Percentiles rank a stretch among this genome's conserved stretches.
These are phyloP conservation scores for Kwoniella europaea DNA, from an alignment of 768 basidiomycete species.

Conservation along the genomic window DNA sequence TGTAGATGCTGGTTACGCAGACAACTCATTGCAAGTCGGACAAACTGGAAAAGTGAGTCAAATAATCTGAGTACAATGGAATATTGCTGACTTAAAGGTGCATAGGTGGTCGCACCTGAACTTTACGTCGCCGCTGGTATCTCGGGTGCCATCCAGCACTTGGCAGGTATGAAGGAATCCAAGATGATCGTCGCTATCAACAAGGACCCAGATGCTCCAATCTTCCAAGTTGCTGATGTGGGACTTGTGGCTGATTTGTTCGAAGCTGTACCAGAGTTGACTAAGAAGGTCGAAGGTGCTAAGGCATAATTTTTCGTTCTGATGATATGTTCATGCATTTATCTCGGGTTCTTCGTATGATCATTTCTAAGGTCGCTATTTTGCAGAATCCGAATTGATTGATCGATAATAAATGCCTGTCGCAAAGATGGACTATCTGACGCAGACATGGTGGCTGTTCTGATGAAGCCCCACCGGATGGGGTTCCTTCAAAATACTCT, in stretches of 20 bases:
- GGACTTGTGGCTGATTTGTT: constrained; percentile 94
- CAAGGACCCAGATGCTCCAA: constrained; percentile 98
- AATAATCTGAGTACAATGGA: too few species aligned
- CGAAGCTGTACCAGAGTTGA: constrained; percentile 85
- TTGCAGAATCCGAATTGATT: too few species aligned
- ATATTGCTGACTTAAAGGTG: too few species aligned
- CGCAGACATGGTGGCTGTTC: too few species aligned
- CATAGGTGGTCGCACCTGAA: constrained; percentile 93
- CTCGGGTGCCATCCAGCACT: constrained; percentile 97
- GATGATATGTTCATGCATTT: too few species aligned
- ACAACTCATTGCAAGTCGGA: constrained; percentile 97
- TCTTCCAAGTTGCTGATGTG: constrained; percentile 97
- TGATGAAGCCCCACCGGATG: too few species aligned
- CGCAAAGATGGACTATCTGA: too few species aligned
- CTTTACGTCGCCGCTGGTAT: constrained; percentile 96
- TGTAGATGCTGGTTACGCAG: constrained; percentile 96
- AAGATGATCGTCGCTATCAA: constrained; percentile 98
- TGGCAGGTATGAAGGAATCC: constrained; percentile 99
- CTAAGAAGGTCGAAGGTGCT: constrained; percentile 75
- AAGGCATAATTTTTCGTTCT: constrained; percentile 34
- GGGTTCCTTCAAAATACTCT: too few species aligned
- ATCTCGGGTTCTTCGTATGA: too few species aligned
- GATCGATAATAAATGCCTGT: too few species aligned
- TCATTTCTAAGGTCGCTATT: too few species aligned
- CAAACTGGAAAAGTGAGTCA: constrained; percentile 88